phyloP scores from a whole-genome alignment of 352 stramenopile species.

The Phytophthora hybrid region DNA sequence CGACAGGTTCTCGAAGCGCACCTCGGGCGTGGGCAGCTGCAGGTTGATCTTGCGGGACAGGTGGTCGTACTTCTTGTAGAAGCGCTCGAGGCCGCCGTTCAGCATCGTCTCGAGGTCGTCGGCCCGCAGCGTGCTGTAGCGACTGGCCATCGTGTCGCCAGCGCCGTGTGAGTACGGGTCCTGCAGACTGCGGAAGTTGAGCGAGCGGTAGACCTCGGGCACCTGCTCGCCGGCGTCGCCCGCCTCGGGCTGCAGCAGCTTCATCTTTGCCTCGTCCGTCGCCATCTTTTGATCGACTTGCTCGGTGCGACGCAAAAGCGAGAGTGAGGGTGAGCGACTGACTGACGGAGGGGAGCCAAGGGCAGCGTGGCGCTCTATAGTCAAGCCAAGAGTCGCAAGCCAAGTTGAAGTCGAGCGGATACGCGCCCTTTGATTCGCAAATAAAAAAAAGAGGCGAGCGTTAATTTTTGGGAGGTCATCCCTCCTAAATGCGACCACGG shows the following conservation, averaged over 20 bases:
- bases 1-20: conserved; percentile 82
- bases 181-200: conserved; percentile 73
- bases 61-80: conserved; percentile 89
- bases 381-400: background rate
- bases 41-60: conserved; percentile 73
- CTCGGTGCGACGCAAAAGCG: background rate
- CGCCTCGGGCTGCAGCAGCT: conserved; percentile 38
- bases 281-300: conserved; percentile 5
- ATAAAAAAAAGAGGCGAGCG: background rate
- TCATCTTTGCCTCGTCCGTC: conserved; percentile 6
- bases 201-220: conserved; percentile 66
- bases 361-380: background rate
- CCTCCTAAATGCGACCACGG: background rate
- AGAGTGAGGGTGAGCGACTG: background rate
- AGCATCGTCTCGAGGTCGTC: conserved; percentile 75
- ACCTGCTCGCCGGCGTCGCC: conserved; percentile 36
- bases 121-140: conserved; percentile 57
- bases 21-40: conserved; percentile 47
- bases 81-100: conserved; percentile 70
- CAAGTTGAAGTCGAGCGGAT: background rate
- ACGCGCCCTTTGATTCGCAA: background rate
- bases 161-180: conserved; percentile 63
- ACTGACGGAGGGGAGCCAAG: background rate
- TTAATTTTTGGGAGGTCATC: background rate
- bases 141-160: conserved; percentile 37